Percentiles rank a stretch among this genome's conserved stretches.
Conservation (phyloP, 306 rosid species). For the Trifolium dubium region DNA sequence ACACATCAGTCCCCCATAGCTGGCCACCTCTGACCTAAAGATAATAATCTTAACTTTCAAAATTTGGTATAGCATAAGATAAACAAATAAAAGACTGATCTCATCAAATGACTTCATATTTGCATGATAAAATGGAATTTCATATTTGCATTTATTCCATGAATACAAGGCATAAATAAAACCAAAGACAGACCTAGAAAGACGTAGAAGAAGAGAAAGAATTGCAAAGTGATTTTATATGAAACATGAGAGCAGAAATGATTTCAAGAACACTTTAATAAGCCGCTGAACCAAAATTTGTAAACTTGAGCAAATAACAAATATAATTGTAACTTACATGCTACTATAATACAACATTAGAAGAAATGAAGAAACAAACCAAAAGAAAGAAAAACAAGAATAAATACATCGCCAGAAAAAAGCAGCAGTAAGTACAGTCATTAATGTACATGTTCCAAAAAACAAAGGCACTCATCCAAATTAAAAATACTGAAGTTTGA, state of each 20-base stretch:
- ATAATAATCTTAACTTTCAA: conserved; percentile 36
- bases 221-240: not conserved
- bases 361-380: conserved; percentile 33
- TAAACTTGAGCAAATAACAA: conserved; percentile 27
- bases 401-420: conserved; percentile 23
- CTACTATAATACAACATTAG: conserved; percentile 24
- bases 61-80: not conserved
- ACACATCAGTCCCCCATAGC: conserved; percentile 97
- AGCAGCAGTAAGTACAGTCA: conserved; percentile 9
- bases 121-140: conserved; percentile 23
- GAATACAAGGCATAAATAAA: conserved; percentile 24
- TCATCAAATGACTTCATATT: conserved; percentile 7
- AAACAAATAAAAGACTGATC: conserved; percentile 36
- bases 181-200: not conserved
- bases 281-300: conserved; percentile 18
- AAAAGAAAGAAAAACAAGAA: conserved; percentile 29
- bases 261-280: conserved; percentile 29
- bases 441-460: not conserved
- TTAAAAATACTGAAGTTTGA: conserved; percentile 13
- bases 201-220: not conserved
- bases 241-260: conserved; percentile 5
- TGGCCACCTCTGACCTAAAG: conserved; percentile 96
- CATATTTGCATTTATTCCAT: conserved; percentile 1
- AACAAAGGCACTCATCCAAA: conserved; percentile 21
- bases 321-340: conserved; percentile 2